Base-by-base conservation (phyloP, 2,329 filamentous ascomycete species). In the Fusarium pseudocircinatum region DNA sequence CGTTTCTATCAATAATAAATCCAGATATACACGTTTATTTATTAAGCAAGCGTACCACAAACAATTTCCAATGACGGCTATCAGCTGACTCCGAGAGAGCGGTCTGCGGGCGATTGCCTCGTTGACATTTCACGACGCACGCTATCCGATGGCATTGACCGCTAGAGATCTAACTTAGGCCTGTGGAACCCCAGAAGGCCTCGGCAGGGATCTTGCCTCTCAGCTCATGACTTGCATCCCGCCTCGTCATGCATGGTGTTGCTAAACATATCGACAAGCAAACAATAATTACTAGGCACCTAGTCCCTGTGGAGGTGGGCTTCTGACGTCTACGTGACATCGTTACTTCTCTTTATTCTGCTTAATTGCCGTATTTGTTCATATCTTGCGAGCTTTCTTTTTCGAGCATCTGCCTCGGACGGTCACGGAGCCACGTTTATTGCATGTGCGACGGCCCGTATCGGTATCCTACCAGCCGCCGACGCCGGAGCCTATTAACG, bases 221-320 rank as follows among this genome's bases (percentile, higher is more conserved):
- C 50, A 52, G 56, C 57, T 60, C 60, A 76, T 72, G 44, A 53
- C 72, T 49, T 76, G 72, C 74, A 67, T 69, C 22, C 20, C 40
- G 44, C 43, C 40, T 37, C 39, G 40, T 39, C 40, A 61, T 69
- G 64, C 64, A 61, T 60, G 37, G 60, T 73, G 64, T 63, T 76
- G 69, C 74, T 76, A 76, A 76, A 75, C 74, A 64, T 75, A 68
- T 59, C 54, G 49, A 57, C 50, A 18, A 44, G 26, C 53, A 60
- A 58, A 60, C 26, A 63, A 42, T 9, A 36, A 22, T 36, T 20
- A 32, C 46, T 50, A 24, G n/a, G 16, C 18, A 18, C 24, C 10
- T 24, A 18, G 22, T 50, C 47, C 30, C 18, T 15, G 47, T 54
- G 49, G 49, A 40, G 22, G 59, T 50, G 53, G 66, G 52, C 37